Base-by-base conservation (phyloP, 192 early-diverging fungal genomes). In the Coemansia sp. region DNA sequence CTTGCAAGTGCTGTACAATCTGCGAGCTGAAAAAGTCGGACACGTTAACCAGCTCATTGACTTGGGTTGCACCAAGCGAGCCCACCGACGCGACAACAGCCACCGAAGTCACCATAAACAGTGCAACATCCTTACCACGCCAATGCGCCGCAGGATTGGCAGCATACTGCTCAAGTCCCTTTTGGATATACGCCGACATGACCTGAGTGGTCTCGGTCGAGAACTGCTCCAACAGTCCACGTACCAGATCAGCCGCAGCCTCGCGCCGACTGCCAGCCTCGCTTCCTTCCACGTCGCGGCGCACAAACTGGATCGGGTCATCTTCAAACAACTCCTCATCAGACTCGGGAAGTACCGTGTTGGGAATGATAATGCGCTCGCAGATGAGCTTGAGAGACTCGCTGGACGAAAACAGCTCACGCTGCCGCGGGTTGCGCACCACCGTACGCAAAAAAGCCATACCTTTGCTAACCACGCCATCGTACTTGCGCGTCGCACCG, bases 301-400 rank as follows among this genome's bases (percentile, higher is more conserved):
- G 85, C 73, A 98, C 93, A 72, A 91, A 98, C 63, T 96, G 96
- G 73, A 98, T 91, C 29, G 95, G 95, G 62, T 98, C 97, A 69
- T 98, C 96, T 68, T 98, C 93, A 82, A 98, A 98, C 69, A 95
- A 77, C 72, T 98, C 96, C 81, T 95, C 93, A 68, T 99, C 98
- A 29, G 84, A 77, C 59, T 88, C 90, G 81, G 95, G 85, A 55
- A 98, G 77, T 25, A 82, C 83, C 85, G 97, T 94, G 76, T 99
- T 99, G 17, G 96, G 95, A 25, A 99, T 79, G 9, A 95, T 86
- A 58, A 99, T 90, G 69, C 91, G 90, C 75, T 95, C 90, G 72
- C 95, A 98, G 62, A 99, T 91, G 58, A 89, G 87, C 34, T 76
- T 71, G 67, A 99, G 84, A 9, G 90, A 86, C 19, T 90, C 92